Percentiles rank a stretch among this genome's conserved stretches.
Conservation (phyloP, 371 early-diverging fungal species). For the Furculomyces boomerangus region DNA sequence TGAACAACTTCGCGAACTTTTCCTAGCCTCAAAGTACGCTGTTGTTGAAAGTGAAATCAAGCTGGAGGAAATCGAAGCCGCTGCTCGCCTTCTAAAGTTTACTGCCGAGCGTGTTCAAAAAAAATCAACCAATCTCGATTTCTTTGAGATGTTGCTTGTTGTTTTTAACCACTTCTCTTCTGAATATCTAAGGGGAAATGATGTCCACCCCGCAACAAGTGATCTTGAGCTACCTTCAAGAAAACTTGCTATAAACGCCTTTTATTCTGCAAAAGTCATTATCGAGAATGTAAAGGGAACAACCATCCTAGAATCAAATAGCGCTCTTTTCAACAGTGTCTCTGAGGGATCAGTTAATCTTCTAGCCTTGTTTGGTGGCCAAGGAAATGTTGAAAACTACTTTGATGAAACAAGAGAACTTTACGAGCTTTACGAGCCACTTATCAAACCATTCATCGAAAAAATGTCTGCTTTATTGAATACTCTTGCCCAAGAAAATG, state of each 20-base stretch:
- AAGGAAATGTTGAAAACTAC: constrained; percentile 89
- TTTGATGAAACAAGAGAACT: constrained; percentile 78
- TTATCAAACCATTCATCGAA: constrained; percentile 58
- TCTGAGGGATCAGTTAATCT: constrained; percentile 17
- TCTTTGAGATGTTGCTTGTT: constrained; percentile 52
- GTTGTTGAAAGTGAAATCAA: constrained; percentile 27
- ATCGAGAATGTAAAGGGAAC: constrained; percentile 18
- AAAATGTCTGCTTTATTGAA: constrained; percentile 50
- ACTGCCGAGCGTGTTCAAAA: constrained; percentile 34
- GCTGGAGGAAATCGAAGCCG: constrained; percentile 50
- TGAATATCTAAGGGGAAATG: constrained; percentile 58
- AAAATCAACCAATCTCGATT: constrained; percentile 12
- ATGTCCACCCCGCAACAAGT: constrained; percentile 62
- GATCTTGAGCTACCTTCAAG: constrained; percentile 20
- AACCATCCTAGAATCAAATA: constrained; percentile 1
- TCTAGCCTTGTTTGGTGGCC: constrained; percentile 89
- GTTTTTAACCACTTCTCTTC: constrained; percentile 58
- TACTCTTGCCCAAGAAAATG: constrained; percentile 48
- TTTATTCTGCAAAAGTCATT: constrained; percentile 59
- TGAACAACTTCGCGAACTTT: constrained; percentile 70
- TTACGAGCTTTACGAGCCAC: constrained; percentile 60
- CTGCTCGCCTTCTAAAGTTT: constrained; percentile 54
- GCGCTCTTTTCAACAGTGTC: constrained; percentile 17
- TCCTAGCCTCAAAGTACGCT: constrained; percentile 21
- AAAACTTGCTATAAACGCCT: constrained; percentile 52